A percentile compares a stretch with the other conserved stretches of the same genome.
phyloP scores from a whole-genome alignment of 352 stramenopile genomes.

The Phytophthora boehmeriae region DNA sequence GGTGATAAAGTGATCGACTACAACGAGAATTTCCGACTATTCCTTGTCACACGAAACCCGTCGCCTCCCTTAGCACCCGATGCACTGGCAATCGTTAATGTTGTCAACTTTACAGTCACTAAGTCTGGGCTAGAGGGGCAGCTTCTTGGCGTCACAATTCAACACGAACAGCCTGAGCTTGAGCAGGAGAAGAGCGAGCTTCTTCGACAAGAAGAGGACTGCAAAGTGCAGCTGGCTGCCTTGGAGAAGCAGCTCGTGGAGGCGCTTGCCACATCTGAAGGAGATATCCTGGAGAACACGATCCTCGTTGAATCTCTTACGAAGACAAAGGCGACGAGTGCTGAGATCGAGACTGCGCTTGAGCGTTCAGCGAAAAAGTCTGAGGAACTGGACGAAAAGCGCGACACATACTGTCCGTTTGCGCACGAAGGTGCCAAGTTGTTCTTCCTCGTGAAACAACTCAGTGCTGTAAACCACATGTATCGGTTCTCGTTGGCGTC shows the following conservation, averaged over 20 bases:
- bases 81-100: conserved; percentile 88
- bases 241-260: conserved; percentile 95
- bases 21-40: conserved; percentile 94
- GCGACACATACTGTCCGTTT: conserved; percentile 91
- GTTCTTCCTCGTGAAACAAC: conserved; percentile 94
- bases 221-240: conserved; percentile 92
- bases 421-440: conserved; percentile 89
- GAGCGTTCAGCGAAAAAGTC: conserved; percentile 90
- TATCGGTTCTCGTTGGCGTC: conserved; percentile 94
- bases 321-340: conserved; percentile 92
- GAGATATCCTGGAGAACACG: conserved; percentile 96
- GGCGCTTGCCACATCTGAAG: conserved; percentile 92
- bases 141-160: conserved; percentile 93
- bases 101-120: conserved; percentile 97
- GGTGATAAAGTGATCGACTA: conserved; percentile 95
- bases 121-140: conserved; percentile 93
- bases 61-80: conserved; percentile 88
- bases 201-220: conserved; percentile 93
- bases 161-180: conserved; percentile 94
- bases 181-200: conserved; percentile 94
- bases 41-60: conserved; percentile 92
- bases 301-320: conserved; percentile 94
- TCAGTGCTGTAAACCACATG: conserved; percentile 94
- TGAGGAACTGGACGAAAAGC: conserved; percentile 92
- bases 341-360: conserved; percentile 91